Evolutionary conservation across 2,329 filamentous ascomycete species (phyloP).

Genomic region (Cyphellophora attinorum): DNA sequence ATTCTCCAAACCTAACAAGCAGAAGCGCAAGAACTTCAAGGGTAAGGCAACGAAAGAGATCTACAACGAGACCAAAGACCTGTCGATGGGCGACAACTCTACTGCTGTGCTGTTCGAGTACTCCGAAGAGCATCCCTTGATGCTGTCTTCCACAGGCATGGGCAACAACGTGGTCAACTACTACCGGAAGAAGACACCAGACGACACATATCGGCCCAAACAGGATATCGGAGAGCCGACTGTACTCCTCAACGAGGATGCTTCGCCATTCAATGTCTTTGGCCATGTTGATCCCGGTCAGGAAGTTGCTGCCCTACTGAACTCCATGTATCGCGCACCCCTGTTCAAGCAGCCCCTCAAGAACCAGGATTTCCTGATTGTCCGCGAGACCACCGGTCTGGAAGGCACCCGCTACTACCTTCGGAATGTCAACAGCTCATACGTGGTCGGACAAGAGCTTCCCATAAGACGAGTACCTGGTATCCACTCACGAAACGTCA

Average conservation of each 20-base stretch:
- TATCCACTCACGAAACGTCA: conserved; percentile 88
- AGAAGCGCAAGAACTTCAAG: conserved; percentile 76
- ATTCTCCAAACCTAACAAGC: conserved; percentile 57
- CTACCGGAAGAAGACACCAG: conserved; percentile 73
- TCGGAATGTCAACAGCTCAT: conserved; percentile 82
- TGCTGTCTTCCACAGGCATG: conserved; percentile 96
- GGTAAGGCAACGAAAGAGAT: conserved; percentile 68
- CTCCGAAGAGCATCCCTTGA: conserved; percentile 83
- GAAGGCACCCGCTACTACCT: conserved; percentile 74
- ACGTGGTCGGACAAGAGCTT: conserved; percentile 85
- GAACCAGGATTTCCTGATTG: conserved; percentile 74
- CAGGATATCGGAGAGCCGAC: conserved; percentile 79
- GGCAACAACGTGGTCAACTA: conserved; percentile 94
- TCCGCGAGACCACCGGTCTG: conserved; percentile 69
- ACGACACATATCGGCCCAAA: conserved; percentile 68
- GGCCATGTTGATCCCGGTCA: conserved; percentile 87
- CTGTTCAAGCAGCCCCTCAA: conserved; percentile 79
- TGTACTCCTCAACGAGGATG: conserved; percentile 82
- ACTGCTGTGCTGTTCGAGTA: conserved; percentile 86
- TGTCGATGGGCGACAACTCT: conserved; percentile 83
- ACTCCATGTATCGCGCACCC: conserved; percentile 89
- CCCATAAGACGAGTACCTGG: conserved; percentile 87
- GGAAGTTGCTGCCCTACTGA: conserved; percentile 82
- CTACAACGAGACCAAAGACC: conserved; percentile 69
- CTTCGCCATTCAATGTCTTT: conserved; percentile 91